Percentiles rank a stretch among this genome's conserved stretches.
These are phyloP conservation scores for Aspergillus caelatus DNA, from an alignment of 2,329 filamentous ascomycete genomes.

Conservation along the genomic window DNA sequence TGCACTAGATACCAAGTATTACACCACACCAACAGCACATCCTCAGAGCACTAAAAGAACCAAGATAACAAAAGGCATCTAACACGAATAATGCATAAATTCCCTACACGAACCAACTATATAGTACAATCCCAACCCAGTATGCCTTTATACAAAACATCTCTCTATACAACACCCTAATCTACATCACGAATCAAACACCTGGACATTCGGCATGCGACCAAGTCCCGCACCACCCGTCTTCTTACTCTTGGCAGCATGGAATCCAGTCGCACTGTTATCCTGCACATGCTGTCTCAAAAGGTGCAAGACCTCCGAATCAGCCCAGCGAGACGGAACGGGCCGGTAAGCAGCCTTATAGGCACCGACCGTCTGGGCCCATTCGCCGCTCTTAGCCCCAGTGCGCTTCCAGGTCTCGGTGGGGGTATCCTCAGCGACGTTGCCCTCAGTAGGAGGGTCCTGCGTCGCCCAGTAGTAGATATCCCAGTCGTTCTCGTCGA, in stretches of 20 bases:
- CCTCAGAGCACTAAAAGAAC: not conserved
- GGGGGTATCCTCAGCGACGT: conserved; percentile 43
- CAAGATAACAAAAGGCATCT: not conserved
- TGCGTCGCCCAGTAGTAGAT: conserved; percentile 99
- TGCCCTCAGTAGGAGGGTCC: conserved; percentile 57
- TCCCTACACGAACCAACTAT: not conserved
- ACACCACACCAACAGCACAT: not conserved
- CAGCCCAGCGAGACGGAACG: conserved; percentile 82
- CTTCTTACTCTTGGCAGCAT: conserved; percentile 42
- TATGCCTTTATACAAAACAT: not conserved
- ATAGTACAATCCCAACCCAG: not conserved
- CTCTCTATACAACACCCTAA: not conserved
- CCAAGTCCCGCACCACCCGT: conserved; percentile 45
- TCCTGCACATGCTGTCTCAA: conserved; percentile 79
- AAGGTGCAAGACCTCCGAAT: conserved; percentile 75
- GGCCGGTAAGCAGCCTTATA: conserved; percentile 93
- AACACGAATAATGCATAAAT: not conserved
- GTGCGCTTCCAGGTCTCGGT: conserved; percentile 55
- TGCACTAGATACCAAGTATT: not conserved
- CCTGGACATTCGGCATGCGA: conserved; percentile 52
- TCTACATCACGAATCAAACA: conserved; percentile 33
- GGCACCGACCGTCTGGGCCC: conserved; percentile 93
- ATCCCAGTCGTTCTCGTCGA: conserved; percentile 99
- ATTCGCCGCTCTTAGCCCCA: conserved; percentile 71
- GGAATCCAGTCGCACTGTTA: conserved; percentile 58